Evolutionary conservation across 1,139 yeast species (phyloP).

Genomic region (Insectozyma bohioensis): DNA sequence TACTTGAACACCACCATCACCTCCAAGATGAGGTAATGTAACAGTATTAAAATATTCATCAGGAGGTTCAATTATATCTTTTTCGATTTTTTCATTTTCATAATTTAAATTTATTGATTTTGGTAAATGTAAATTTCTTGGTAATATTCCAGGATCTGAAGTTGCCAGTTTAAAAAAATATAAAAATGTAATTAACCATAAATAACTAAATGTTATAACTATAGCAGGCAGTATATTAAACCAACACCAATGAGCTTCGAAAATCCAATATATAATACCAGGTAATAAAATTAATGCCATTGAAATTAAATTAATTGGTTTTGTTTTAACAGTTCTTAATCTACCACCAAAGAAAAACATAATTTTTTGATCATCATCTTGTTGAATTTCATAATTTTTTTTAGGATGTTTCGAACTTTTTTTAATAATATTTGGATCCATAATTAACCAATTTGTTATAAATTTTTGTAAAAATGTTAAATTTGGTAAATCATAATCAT

Average conservation of each 20-base stretch:
- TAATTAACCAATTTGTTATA: conserved; percentile 44
- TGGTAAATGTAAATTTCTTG: conserved; percentile 64
- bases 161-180: conserved; percentile 57
- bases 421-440: no score
- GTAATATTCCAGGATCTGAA: conserved; percentile 73
- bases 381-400: conserved; percentile 38
- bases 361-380: conserved; percentile 29
- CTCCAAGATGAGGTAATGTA: conserved; percentile 47
- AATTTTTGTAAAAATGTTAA: conserved; percentile 20
- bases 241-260: conserved; percentile 60
- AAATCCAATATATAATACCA: conserved; percentile 45
- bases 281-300: conserved; percentile 41
- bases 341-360: conserved; percentile 68
- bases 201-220: conserved; percentile 57
- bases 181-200: conserved; percentile 49
- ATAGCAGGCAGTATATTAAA: conserved; percentile 53
- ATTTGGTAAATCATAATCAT: neutral
- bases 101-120: conserved; percentile 21
- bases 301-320: conserved; percentile 36
- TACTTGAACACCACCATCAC: conserved; percentile 35
- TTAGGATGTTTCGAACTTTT: conserved; percentile 8
- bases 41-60: conserved; percentile 62
- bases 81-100: neutral
- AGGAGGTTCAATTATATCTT: conserved; percentile 35
- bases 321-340: conserved; percentile 40